These are phyloP conservation scores for Vaccinium macrocarpon DNA, from an alignment of 148 eudicot genomes.

Conservation along the genomic window DNA sequence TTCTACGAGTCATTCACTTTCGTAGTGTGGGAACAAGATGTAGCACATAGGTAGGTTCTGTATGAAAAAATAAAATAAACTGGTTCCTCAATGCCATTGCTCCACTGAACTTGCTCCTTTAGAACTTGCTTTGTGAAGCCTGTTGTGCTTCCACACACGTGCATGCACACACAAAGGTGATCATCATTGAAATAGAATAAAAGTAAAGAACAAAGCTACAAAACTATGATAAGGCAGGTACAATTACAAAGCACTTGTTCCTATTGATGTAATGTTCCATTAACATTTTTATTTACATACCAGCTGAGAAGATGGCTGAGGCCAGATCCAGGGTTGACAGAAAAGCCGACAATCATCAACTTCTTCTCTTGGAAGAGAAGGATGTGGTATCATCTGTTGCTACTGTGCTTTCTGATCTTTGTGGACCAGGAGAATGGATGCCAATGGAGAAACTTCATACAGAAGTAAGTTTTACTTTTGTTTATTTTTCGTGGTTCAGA, in stretches of 20 bases:
- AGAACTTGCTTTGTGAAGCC: constrained; percentile 2
- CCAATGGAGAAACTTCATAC: constrained; percentile 62
- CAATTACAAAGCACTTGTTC: neutral
- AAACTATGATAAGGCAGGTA: neutral
- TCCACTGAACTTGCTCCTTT: neutral
- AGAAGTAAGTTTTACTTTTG: constrained; percentile 50
- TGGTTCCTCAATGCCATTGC: neutral
- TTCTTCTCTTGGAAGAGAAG: constrained; percentile 76
- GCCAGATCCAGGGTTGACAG: constrained; percentile 76
- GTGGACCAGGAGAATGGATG: constrained; percentile 98
- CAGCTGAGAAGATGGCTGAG: constrained; percentile 65
- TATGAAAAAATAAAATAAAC: neutral
- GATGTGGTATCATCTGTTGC: constrained; percentile 88
- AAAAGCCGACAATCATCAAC: constrained; percentile 73
- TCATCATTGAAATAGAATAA: neutral
- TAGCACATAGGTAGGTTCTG: neutral
- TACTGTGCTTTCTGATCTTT: constrained; percentile 70
- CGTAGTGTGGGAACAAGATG: neutral
- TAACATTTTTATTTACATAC: neutral
- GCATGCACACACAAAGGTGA: neutral
- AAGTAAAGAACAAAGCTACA: neutral
- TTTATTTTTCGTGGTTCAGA: neutral
- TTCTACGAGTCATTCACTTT: neutral
- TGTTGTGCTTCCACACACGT: neutral
- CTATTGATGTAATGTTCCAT: neutral